These are phyloP conservation scores for Akanthomyces dipterigenus DNA, from an alignment of 2,329 filamentous ascomycete genomes.

Conservation along the genomic window DNA sequence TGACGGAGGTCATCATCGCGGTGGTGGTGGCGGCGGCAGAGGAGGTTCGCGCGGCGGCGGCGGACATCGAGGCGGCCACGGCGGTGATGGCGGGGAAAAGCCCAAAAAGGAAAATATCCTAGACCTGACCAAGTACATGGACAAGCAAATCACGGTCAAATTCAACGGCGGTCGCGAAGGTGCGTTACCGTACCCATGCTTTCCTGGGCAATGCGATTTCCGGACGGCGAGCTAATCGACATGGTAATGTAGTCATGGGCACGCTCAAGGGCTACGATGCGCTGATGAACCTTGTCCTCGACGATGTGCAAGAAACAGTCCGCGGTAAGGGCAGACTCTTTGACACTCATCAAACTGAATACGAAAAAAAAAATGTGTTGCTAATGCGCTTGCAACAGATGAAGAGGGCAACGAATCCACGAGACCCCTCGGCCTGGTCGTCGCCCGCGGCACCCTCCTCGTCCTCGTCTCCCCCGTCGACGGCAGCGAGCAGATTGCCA, in stretches of 20 bases:
- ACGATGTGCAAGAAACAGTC: constrained; percentile 86
- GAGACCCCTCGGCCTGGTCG: constrained; percentile 75
- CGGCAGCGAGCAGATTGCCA: constrained; percentile 91
- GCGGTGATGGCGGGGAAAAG: constrained; percentile 53
- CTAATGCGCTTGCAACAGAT: constrained; percentile 45
- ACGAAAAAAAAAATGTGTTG: not conserved
- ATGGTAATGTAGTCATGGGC: constrained; percentile 59
- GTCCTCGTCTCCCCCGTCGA: constrained; percentile 90
- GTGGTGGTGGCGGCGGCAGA: constrained; percentile 29
- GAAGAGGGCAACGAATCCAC: constrained; percentile 85
- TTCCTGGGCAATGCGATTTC: not conserved
- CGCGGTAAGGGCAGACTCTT: constrained; percentile 52
- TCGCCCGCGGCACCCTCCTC: constrained; percentile 85
- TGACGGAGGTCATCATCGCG: constrained; percentile 34
- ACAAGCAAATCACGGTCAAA: constrained; percentile 91
- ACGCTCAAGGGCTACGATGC: constrained; percentile 93
- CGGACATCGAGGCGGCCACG: constrained; percentile 31
- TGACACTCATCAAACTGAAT: too few species aligned
- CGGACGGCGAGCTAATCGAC: constrained; percentile 10
- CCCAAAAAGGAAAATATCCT: constrained; percentile 99
- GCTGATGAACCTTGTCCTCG: constrained; percentile 94
- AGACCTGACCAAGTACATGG: constrained; percentile 91
- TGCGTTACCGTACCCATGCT: constrained; percentile 31
- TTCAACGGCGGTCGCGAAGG: constrained; percentile 93
- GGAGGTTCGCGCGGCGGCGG: constrained; percentile 37